phyloP scores from a whole-genome alignment of 208 protist species.

The Leishmania arabica region DNA sequence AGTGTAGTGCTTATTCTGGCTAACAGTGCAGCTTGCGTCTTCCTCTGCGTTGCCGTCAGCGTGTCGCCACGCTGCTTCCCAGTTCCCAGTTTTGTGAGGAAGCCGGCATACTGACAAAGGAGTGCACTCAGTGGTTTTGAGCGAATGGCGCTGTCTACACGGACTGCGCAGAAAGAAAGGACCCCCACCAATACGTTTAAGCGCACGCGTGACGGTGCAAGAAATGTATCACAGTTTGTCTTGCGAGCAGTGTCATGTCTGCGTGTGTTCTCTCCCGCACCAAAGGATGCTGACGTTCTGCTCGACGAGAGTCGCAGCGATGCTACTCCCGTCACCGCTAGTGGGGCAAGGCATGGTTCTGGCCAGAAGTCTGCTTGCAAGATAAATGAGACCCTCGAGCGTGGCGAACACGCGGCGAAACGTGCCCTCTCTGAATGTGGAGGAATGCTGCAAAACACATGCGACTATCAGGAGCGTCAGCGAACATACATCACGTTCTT shows the following conservation, averaged over 20 bases:
- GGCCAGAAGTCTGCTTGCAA: background rate
- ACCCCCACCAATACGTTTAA: background rate
- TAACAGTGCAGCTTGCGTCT: background rate
- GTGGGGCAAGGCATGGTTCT: background rate
- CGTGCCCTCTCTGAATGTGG: background rate
- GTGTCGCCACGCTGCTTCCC: background rate
- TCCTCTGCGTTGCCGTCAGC: background rate
- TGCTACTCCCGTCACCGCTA: background rate
- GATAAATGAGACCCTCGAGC: background rate
- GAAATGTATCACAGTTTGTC: background rate
- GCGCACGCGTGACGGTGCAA: background rate
- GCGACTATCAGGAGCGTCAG: background rate
- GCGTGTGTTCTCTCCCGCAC: background rate
- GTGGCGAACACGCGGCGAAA: background rate
- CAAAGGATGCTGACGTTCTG: background rate
- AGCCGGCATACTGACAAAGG: background rate
- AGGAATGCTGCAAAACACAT: background rate
- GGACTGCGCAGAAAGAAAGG: background rate
- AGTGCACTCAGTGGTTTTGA: too few relatives aligned
- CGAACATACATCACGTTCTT: background rate
- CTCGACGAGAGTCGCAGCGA: background rate
- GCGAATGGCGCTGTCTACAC: background rate
- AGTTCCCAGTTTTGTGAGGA: background rate
- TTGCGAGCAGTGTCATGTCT: background rate
- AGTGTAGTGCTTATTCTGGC: background rate